Base-by-base conservation (phyloP, 371 early-diverging fungal species). In the Mucor piriformis region DNA sequence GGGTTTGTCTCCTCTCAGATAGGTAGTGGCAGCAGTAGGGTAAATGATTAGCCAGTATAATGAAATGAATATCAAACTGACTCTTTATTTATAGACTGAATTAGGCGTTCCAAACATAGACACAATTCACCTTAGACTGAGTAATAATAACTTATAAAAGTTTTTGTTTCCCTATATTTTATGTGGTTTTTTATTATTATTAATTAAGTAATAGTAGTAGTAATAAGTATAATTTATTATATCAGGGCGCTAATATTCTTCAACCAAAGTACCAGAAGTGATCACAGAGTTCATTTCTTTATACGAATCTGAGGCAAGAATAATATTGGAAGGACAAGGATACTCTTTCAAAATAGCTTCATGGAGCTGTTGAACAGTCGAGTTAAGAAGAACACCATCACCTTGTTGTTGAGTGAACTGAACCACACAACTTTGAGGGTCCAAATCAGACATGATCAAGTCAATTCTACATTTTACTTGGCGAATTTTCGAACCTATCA, bases 91-190 rank as follows among this genome's bases (percentile, higher is more conserved):
- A 35, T 25, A 83, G 78, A 76, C 82, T 44, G 84, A 83, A 64
- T 61, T 76, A 21, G 84, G 84, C 38, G 81, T 83, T 7, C 84
- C 84, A 3, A 70, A 83, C 52, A 73, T 83, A 33, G 66, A 72
- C 32, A 62, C 65, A 12, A 83, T 83, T 47, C 76, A 81, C 52
- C 66, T 78, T 7, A 76, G 77, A 55, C 40, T 73, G 15, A 50
- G 43, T 10, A 40, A 13, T 40, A 40, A 5, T 13, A 21, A 29
- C 24, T 46, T 21, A 23, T 55, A 44, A 55, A 46, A 24, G 24
- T 7, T 42, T 46, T 25, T 46, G 21, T 24, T 25, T 46, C 24
- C 0, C 23, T 23, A 11, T 23, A 6, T 29, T 29, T 29, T 29
- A 29, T 29, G 8, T 1, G 29, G 0, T 29, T 29, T 29, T 29